These are phyloP conservation scores for Phytophthora foliorum DNA, from an alignment of 352 stramenopile genomes.

Conservation along the genomic window DNA sequence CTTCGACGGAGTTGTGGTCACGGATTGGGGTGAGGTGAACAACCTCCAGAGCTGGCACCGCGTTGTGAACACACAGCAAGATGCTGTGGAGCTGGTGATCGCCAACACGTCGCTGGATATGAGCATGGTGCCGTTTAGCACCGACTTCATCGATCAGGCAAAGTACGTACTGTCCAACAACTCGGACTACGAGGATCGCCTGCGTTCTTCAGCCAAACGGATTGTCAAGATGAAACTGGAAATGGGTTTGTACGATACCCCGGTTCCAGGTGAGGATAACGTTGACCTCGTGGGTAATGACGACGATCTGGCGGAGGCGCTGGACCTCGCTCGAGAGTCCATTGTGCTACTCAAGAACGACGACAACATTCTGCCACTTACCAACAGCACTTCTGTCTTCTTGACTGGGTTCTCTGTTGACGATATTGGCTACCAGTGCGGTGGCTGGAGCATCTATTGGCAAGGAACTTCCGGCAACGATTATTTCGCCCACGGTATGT, in stretches of 20 bases:
- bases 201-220: constrained; percentile 58
- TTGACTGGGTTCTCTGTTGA: constrained; percentile 66
- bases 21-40: constrained; percentile 91
- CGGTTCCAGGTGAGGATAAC: constrained; percentile 54
- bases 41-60: constrained; percentile 75
- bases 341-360: constrained; percentile 87
- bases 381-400: constrained; percentile 48
- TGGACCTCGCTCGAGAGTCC: constrained; percentile 73
- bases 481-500: constrained; percentile 47
- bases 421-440: constrained; percentile 68
- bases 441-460: constrained; percentile 87
- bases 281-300: constrained; percentile 49
- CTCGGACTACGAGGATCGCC: constrained; percentile 38
- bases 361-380: constrained; percentile 52
- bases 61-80: constrained; percentile 40
- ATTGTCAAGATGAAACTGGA: constrained; percentile 77
- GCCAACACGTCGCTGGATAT: constrained; percentile 86
- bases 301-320: constrained; percentile 51
- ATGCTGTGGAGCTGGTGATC: constrained; percentile 68
- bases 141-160: constrained; percentile 51
- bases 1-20: constrained; percentile 89
- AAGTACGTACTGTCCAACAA: constrained; percentile 49
- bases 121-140: constrained; percentile 76
- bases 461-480: constrained; percentile 80
- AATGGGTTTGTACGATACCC: constrained; percentile 67